Conservation (phyloP, 2,329 filamentous ascomycete genomes). For the Cercospora beticola region DNA sequence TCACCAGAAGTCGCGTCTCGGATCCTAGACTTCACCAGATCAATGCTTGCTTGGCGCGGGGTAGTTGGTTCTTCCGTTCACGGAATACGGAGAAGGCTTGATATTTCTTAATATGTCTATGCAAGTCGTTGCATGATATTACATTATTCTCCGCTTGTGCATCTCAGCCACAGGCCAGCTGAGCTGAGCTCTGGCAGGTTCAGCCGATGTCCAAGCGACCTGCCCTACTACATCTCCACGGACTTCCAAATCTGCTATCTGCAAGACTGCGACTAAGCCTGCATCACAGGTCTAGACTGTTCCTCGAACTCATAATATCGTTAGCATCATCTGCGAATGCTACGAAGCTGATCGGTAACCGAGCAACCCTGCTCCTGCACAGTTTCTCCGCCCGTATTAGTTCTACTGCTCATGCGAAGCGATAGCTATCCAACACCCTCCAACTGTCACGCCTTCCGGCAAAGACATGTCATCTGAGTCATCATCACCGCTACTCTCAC, state of each 20-base stretch:
- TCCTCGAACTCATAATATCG: not conserved
- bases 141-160: not conserved
- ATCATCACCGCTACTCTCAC: slow-evolving; percentile 1
- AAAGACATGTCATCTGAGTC: not conserved
- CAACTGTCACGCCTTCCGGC: slow-evolving; percentile 1
- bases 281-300: not conserved
- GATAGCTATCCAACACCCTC: slow-evolving; percentile 2
- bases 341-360: not conserved
- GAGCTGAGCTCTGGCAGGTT: not conserved
- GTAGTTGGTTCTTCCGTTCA: not conserved
- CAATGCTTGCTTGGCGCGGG: slow-evolving; percentile 14
- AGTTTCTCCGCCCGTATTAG: not conserved
- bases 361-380: not conserved
- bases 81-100: not conserved
- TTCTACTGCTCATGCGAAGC: slow-evolving; percentile 8
- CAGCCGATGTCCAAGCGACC: not conserved
- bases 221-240: not conserved
- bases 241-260: not conserved
- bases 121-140: not conserved
- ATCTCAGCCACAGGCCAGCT: not conserved
- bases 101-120: not conserved
- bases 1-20: not conserved
- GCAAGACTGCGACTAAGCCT: not conserved
- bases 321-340: not conserved
- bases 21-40: not conserved